These are phyloP conservation scores for Chytriomyces hyalinus DNA, from an alignment of 192 early-diverging fungal species.

Conservation along the genomic window DNA sequence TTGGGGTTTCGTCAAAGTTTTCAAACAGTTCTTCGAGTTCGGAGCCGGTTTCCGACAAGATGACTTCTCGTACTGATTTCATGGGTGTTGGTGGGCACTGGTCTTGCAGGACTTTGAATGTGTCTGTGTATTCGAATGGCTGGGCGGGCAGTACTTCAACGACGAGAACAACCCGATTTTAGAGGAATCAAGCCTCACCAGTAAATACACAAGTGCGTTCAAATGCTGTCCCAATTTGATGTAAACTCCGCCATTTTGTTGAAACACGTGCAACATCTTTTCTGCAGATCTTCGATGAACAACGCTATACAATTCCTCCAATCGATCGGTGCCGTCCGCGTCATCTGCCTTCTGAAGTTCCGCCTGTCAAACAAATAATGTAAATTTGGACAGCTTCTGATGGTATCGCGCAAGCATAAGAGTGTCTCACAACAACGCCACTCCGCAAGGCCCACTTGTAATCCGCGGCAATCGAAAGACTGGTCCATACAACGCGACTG, in stretches of 20 bases:
- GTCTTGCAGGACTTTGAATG: conserved; percentile 84
- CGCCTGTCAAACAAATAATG: conserved; percentile 38
- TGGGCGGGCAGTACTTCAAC: too few relatives aligned
- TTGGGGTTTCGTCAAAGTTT: conserved; percentile 78
- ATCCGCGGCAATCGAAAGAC: conserved; percentile 55
- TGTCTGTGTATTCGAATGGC: conserved; percentile 87
- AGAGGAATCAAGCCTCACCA: conserved; percentile 35
- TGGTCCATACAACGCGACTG: conserved; percentile 46
- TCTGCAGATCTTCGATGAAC: conserved; percentile 72
- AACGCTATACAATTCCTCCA: conserved; percentile 1
- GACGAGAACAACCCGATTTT: too few relatives aligned
- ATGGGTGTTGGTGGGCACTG: conserved; percentile 76
- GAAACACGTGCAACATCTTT: conserved; percentile 63
- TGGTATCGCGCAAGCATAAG: conserved; percentile 26
- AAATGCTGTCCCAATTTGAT: conserved; percentile 90
- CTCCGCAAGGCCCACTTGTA: conserved; percentile 60
- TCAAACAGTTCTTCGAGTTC: conserved; percentile 72
- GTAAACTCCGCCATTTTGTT: conserved; percentile 80
- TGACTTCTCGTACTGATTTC: conserved; percentile 71
- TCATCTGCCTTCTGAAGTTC: background rate
- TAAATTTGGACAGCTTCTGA: conserved; percentile 48
- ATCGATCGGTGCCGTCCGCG: background rate
- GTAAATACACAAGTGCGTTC: conserved; percentile 79
- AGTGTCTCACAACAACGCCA: conserved; percentile 28
- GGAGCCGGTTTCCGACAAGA: conserved; percentile 71